Evolutionary conservation across 169 alveolate species (phyloP), one percentile per base, ranked within the genome.

Genomic region (Plasmodium chabaudi): DNA sequence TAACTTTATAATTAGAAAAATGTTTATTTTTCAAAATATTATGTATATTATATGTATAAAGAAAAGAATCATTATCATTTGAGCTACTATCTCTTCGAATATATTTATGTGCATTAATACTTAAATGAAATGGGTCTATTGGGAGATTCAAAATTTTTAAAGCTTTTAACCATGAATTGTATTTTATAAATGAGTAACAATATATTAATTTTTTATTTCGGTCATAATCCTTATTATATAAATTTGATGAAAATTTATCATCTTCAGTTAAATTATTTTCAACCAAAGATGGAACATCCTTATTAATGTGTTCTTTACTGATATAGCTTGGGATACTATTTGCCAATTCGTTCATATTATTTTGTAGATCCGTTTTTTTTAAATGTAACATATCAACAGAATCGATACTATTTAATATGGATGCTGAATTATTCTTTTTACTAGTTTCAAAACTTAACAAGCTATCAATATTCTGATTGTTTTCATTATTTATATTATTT

Each of bases 101-200:
- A 56, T 82, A 82, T 49, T 59, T 82, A 61, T 82, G 90, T 9
- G 57, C 69, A 25, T 82, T 82, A 67, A 82, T 82, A 53, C 90
- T 57, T 9, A 82, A 25, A 44, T 82, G 90, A 47, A 82, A 82
- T 21, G 82, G 64, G 44, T 82, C 90, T 60, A 82, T 4, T 9
- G 90, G 90, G 0, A 82, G 49, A 12, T 82, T 55, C 47, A 82
- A 42, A 2, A 82, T 82, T 53, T 82, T 51, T 34, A 82, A 47
- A 9, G 84, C 90, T 42, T 82, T 82, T n/a, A 82, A 12, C 90
- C 90, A 82, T 1, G 90, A 82, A 10, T 65, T 15, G 27, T 82
- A 82, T 56, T 67, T 82, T 39, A 82, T 82, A 61, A 82, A 82
- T 9, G 90, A 82, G 5, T 53, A 82, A 34, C 84, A 82, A 34